phyloP scores from a whole-genome alignment of 192 early-diverging fungal species.

The Gaertneriomyces semiglobifer region DNA sequence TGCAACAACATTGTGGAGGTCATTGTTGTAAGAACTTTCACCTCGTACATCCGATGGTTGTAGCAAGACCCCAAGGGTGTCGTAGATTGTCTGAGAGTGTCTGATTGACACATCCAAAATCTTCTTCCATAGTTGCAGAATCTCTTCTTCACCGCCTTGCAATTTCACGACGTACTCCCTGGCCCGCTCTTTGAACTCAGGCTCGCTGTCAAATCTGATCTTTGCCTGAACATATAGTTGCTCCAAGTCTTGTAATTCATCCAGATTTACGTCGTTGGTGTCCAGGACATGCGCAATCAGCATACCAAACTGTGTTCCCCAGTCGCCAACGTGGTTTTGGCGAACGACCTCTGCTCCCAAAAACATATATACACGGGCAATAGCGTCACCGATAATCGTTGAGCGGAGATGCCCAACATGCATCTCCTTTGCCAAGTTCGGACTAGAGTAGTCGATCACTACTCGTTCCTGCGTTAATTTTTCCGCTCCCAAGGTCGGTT shows the following conservation, averaged over 20 bases:
- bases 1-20: conserved; percentile 54
- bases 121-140: conserved; percentile 22
- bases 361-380: conserved; percentile 75
- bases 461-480: conserved; percentile 40
- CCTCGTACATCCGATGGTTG: conserved; percentile 14
- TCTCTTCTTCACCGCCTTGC: conserved; percentile 20
- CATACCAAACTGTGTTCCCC: conserved; percentile 98
- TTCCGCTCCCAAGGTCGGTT: conserved; percentile 46
- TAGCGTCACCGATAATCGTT: conserved; percentile 96
- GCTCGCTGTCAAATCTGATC: conserved; percentile 22
- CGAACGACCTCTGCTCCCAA: conserved; percentile 87
- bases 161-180: conserved; percentile 24
- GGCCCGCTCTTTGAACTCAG: conserved; percentile 20
- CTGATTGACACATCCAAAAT: conserved; percentile 26
- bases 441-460: conserved; percentile 90
- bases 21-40: conserved; percentile 23
- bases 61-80: conserved; percentile 19
- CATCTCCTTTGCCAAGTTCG: conserved; percentile 93
- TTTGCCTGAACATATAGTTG: conserved; percentile 23
- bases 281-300: conserved; percentile 21
- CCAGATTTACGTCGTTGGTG: conserved; percentile 7
- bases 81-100: conserved; percentile 27
- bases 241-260: conserved; percentile 52
- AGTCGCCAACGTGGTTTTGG: conserved; percentile 99
- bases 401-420: conserved; percentile 96